A percentile compares a stretch with the other conserved stretches of the same genome.
These are phyloP conservation scores for Lathyrus tuberosus DNA, from an alignment of 306 rosid genomes.

Conservation along the genomic window DNA sequence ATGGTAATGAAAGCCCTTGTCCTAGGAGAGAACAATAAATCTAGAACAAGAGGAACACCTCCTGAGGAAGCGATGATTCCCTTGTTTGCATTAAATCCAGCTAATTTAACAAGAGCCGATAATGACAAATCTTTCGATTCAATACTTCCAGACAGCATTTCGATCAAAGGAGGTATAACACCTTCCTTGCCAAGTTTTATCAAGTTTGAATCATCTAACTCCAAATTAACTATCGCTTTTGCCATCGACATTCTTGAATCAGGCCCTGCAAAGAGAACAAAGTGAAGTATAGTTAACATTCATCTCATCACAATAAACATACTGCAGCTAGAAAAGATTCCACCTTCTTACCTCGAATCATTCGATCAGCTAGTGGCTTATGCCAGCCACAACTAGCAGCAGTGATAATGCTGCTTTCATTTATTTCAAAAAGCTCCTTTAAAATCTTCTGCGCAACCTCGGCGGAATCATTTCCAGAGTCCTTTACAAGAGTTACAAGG, in stretches of 20 bases:
- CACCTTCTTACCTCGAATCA: conserved; percentile 59
- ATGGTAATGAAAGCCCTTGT: conserved; percentile 44
- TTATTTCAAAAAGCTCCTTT: conserved; percentile 62
- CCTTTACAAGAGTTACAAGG: conserved; percentile 64
- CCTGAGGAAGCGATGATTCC: conserved; percentile 62
- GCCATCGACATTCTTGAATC: conserved; percentile 71
- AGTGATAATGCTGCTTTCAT: conserved; percentile 52
- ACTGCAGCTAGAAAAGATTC: conserved; percentile 29
- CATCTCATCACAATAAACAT: conserved; percentile 19
- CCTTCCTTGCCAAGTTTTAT: conserved; percentile 75
- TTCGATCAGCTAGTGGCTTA: conserved; percentile 66
- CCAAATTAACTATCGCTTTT: conserved; percentile 55
- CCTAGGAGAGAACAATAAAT: conserved; percentile 52
- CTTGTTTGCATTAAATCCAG: conserved; percentile 59
- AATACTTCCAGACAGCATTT: conserved; percentile 58
- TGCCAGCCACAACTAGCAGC: conserved; percentile 82
- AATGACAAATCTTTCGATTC: conserved; percentile 59
- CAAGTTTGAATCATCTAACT: conserved; percentile 56
- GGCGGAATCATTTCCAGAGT: conserved; percentile 52
- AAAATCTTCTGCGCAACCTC: conserved; percentile 67
- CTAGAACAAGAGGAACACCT: conserved; percentile 66
- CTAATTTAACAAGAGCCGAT: conserved; percentile 64
- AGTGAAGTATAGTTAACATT: conserved; percentile 11
- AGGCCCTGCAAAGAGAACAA: conserved; percentile 58
- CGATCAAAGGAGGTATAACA: conserved; percentile 67